Conservation (phyloP, 2,329 filamentous ascomycete species). For the Aspergillus pseudonomiae region DNA sequence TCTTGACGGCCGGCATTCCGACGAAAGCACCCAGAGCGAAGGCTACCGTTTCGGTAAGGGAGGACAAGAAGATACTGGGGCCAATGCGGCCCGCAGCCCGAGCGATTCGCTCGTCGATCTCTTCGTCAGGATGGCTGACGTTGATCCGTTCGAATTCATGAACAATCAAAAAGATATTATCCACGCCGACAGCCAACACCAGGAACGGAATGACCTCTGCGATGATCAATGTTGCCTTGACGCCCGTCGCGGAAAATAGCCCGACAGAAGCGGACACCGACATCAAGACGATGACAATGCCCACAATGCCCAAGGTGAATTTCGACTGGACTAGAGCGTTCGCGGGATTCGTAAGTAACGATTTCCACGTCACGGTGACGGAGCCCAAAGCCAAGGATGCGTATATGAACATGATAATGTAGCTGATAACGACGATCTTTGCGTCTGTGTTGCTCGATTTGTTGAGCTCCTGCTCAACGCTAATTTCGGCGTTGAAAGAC, state of each 20-base stretch:
- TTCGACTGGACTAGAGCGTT: slow-evolving; percentile 92
- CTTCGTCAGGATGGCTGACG: slow-evolving; percentile 82
- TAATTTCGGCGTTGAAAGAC: slow-evolving; percentile 94
- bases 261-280: slow-evolving; percentile 95
- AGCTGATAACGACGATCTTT: slow-evolving; percentile 94
- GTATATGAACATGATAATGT: slow-evolving; percentile 98
- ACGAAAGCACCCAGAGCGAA: slow-evolving; percentile 93
- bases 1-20: slow-evolving; percentile 95
- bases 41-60: slow-evolving; percentile 89
- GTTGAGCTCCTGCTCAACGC: slow-evolving; percentile 92
- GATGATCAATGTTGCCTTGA: slow-evolving; percentile 96
- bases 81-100: slow-evolving; percentile 94
- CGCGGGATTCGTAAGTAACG: slow-evolving; percentile 79
- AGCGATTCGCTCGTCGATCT: slow-evolving; percentile 82
- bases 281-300: slow-evolving; percentile 95
- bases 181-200: slow-evolving; percentile 92
- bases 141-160: slow-evolving; percentile 98
- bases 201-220: slow-evolving; percentile 98
- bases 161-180: slow-evolving; percentile 98
- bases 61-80: slow-evolving; percentile 92
- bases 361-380: slow-evolving; percentile 75
- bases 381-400: slow-evolving; percentile 91
- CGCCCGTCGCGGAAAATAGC: slow-evolving; percentile 84
- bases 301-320: slow-evolving; percentile 90
- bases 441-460: slow-evolving; percentile 98